Conservation (phyloP, 2,329 filamentous ascomycete species). For the Colletotrichum magnum region DNA sequence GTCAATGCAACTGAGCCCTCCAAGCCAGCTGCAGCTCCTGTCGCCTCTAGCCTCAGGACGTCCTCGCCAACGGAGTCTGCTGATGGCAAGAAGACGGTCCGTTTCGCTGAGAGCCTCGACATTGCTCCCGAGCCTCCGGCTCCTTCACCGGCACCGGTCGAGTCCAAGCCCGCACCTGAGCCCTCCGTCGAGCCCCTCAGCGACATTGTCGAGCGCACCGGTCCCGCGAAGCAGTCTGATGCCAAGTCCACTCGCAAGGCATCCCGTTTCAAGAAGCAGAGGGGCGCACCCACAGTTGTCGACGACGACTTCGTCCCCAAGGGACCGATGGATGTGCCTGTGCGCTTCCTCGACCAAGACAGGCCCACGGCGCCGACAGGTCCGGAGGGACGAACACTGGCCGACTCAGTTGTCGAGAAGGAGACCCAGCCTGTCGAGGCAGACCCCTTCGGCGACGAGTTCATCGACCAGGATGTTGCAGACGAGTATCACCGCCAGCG, state of each 20-base stretch:
- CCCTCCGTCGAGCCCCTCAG: slow-evolving; percentile 62
- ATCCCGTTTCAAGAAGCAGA: slow-evolving; percentile 66
- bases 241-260: slow-evolving; percentile 55
- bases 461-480: slow-evolving; percentile 83
- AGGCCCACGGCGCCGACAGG: slow-evolving; percentile 60
- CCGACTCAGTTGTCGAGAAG: slow-evolving; percentile 72
- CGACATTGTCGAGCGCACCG: slow-evolving; percentile 66
- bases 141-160: slow-evolving; percentile 6
- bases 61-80: slow-evolving; percentile 40
- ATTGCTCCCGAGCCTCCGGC: slow-evolving; percentile 65
- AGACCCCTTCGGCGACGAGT: slow-evolving; percentile 65
- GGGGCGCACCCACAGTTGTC: slow-evolving; percentile 29
- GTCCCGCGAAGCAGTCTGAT: slow-evolving; percentile 41
- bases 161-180: slow-evolving; percentile 42
- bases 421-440: slow-evolving; percentile 52
- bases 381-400: slow-evolving; percentile 69
- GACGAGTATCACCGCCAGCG: slow-evolving; percentile 87
- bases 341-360: slow-evolving; percentile 55
- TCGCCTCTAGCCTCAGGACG: slow-evolving; percentile 38
- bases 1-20: slow-evolving; percentile 13
- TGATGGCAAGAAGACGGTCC: slow-evolving; percentile 77
- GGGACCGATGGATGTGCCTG: slow-evolving; percentile 61
- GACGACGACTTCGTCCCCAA: slow-evolving; percentile 52
- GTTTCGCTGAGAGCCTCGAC: slow-evolving; percentile 83
- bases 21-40: slow-evolving; percentile 25